Evolutionary conservation across 352 stramenopile species (phyloP), one percentile per base, ranked within the genome.

Genomic region (Globisporangium sylvaticum): DNA sequence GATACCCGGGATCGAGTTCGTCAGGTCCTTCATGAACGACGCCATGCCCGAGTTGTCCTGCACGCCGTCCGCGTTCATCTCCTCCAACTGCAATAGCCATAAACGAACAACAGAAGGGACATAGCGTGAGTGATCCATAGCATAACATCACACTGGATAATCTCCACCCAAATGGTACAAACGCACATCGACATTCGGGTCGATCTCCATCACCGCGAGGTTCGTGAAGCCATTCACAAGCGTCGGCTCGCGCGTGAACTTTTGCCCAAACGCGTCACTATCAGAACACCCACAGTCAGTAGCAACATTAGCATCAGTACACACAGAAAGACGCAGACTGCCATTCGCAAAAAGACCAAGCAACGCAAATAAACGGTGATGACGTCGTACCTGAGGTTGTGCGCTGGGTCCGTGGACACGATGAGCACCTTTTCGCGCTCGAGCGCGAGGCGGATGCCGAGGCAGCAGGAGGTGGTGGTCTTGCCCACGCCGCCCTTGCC

Each of bases 141-240:
- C 14, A 42, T 39, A 34, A 14, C 24, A 10, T 15, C 25, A 39
- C 12, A 62, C n/a, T 14, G 18, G 2, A 42, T 18, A 42, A 42
- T 39, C 9, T 5, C 57, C 25, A 58, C n/a, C n/a, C n/a, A n/a
- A 12, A 18, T 14, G 44, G 20, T 9, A 42, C 24, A 7, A 14
- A 78, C 72, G 57, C 73, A 95, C 87, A 56, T 95, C 88, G 44
- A 94, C 87, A 62, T 88, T 94, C 24, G 91, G 92, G 70, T 99
- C 97, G 74, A 99, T 99, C 83, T 99, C 97, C 97, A 99, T 99
- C 67, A 98, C 97, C 39, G 88, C 98, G 9, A 99, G 86, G 73
- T 99, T 99, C 39, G 91, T 88, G 72, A 99, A 99, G 18, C 97
- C 97, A 65, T 99, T 92, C 62, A 99, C 98, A 10, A 95, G 87